These are phyloP conservation scores for Elongisporangium prolatum DNA, from an alignment of 352 stramenopile genomes.

Conservation along the genomic window DNA sequence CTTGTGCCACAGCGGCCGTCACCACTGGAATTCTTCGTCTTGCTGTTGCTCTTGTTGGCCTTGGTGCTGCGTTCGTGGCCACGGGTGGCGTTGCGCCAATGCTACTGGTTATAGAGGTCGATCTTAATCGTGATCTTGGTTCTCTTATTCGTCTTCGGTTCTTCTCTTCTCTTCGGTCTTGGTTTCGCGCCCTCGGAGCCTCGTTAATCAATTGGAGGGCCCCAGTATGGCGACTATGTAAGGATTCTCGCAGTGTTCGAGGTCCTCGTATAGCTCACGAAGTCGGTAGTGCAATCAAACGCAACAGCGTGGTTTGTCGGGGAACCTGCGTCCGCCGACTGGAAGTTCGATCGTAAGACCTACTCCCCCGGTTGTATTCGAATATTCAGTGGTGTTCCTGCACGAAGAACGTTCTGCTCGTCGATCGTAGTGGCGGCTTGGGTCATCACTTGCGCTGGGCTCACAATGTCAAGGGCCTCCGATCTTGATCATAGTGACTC, in stretches of 20 bases:
- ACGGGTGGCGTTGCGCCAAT: neutral
- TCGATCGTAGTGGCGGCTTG: too few relatives aligned
- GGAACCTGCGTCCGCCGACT: too few relatives aligned
- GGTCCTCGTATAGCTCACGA: neutral
- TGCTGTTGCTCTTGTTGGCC: neutral
- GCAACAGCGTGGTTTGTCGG: too few relatives aligned
- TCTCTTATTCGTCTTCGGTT: neutral
- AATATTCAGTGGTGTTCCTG: too few relatives aligned
- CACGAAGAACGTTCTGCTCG: too few relatives aligned
- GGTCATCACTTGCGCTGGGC: too few relatives aligned
- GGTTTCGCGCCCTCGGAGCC: neutral
- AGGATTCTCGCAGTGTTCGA: neutral
- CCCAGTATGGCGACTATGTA: neutral
- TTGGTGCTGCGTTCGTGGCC: neutral
- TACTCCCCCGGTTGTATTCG: too few relatives aligned
- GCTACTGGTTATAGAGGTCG: neutral
- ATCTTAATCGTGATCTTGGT: neutral
- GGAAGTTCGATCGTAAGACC: too few relatives aligned
- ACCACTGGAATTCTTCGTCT: neutral
- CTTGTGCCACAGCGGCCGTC: too few relatives aligned
- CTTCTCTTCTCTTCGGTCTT: neutral
- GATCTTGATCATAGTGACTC: too few relatives aligned
- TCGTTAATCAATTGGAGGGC: neutral
- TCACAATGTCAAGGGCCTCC: too few relatives aligned
- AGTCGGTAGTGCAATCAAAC: too few relatives aligned